Evolutionary conservation across 2,329 filamentous ascomycete species (phyloP), one percentile per base, ranked within the genome.

Genomic region (Scytalidium sp.): DNA sequence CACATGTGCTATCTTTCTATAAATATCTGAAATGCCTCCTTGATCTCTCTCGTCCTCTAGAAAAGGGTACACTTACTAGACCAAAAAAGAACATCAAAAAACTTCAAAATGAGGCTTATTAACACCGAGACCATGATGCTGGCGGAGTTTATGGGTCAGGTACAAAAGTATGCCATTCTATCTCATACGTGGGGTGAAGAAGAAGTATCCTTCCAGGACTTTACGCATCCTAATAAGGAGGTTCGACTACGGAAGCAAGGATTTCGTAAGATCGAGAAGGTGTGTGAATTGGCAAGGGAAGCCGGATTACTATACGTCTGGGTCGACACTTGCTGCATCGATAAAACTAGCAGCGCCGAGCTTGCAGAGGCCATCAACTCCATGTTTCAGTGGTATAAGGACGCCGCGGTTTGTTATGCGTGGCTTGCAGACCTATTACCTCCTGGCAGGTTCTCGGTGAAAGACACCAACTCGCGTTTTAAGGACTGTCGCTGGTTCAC

Each of bases 61-160:
- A n/a, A n/a, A n/a, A n/a, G n/a, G n/a, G n/a, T n/a, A n/a, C n/a
- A n/a, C n/a, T n/a, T n/a, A n/a, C n/a, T n/a, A n/a, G n/a, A n/a
- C n/a, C n/a, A n/a, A n/a, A n/a, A n/a, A n/a, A n/a, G n/a, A n/a
- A n/a, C n/a, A n/a, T n/a, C n/a, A n/a, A n/a, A n/a, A n/a, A n/a
- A n/a, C n/a, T n/a, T n/a, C n/a, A 36, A 36, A 10, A 72, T 72
- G 69, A 64, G 66, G 36, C 64, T 71, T 20, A 64, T 72, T 43
- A 60, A 72, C 49, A 60, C 65, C 13, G 54, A 60, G 6, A 71
- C 64, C 19, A 57, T 63, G 39, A 51, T 66, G 46, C 55, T 72
- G 20, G 64, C 67, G 43, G 66, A 68, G 47, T 55, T 61, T 49
- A 56, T 58, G 3, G 19, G 52, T 21, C 32, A 54, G 4, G 2